Conservation (phyloP, 805 yeast genomes). For the Yarrowia bubula region DNA sequence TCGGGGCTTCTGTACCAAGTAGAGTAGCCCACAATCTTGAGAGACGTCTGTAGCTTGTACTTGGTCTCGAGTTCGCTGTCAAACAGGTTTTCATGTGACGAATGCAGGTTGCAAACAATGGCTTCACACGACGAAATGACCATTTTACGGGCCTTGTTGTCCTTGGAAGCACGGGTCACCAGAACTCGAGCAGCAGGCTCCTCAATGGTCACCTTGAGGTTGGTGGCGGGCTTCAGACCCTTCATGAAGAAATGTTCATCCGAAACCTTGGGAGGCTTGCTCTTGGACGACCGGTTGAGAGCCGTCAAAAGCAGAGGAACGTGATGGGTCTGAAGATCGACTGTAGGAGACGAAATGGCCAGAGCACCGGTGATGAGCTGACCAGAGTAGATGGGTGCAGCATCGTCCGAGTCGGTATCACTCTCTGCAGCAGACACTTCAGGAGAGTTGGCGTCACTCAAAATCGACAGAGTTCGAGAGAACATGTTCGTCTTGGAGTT, state of each 20-base stretch:
- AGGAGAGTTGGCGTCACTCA: slow-evolving; percentile 31
- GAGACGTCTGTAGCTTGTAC: slow-evolving; percentile 33
- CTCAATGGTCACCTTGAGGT: slow-evolving; percentile 37
- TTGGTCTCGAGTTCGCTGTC: slow-evolving; percentile 26
- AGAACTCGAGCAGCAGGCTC: slow-evolving; percentile 40
- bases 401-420: slow-evolving; percentile 10
- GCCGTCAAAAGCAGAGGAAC: slow-evolving; percentile 38
- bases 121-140: slow-evolving; percentile 40
- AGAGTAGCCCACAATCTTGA: slow-evolving; percentile 33
- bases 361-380: slow-evolving; percentile 37
- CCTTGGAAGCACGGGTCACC: slow-evolving; percentile 29
- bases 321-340: slow-evolving; percentile 42
- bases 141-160: slow-evolving; percentile 34
- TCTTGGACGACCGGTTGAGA: slow-evolving; percentile 16
- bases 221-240: slow-evolving; percentile 35
- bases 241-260: slow-evolving; percentile 18
- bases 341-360: slow-evolving; percentile 41
- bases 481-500: slow-evolving; percentile 41
- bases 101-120: slow-evolving; percentile 36
- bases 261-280: slow-evolving; percentile 7
- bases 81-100: slow-evolving; percentile 30
- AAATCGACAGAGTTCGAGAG: slow-evolving; percentile 39
- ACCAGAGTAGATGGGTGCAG: slow-evolving; percentile 26
- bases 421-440: not conserved
- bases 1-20: slow-evolving; percentile 38